A percentile compares a stretch with the other conserved stretches of the same genome.
phyloP scores from a whole-genome alignment of 768 basidiomycete genomes.

The Flagelloscypha sp. region DNA sequence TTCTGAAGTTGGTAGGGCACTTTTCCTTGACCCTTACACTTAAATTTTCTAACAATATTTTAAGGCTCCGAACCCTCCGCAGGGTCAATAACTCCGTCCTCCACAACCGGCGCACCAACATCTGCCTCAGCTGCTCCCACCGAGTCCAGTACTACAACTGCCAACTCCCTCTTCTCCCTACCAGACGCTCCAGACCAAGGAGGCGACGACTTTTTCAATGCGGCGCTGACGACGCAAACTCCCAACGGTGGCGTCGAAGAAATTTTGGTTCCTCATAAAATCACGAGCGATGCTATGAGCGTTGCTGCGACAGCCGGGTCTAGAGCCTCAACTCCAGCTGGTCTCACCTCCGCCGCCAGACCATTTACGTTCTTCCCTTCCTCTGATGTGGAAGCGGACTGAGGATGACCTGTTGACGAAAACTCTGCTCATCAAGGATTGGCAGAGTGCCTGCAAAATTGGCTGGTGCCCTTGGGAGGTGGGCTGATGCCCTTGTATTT shows the following conservation, averaged over 20 bases:
- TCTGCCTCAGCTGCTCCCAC: slow-evolving; percentile 50
- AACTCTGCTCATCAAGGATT: slow-evolving; percentile 94
- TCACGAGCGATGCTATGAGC: slow-evolving; percentile 76
- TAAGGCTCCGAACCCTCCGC: no score
- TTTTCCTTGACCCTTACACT: no score
- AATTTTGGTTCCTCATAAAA: slow-evolving; percentile 69
- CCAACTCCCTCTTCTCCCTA: slow-evolving; percentile 75
- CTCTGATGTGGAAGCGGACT: slow-evolving; percentile 82
- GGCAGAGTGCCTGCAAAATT: slow-evolving; percentile 82
- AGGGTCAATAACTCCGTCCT: no score
- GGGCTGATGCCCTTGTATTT: slow-evolving; percentile 90
- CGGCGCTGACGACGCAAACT: slow-evolving; percentile 52
- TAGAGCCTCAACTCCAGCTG: slow-evolving; percentile 72
- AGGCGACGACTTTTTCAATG: slow-evolving; percentile 90
- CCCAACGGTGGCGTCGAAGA: slow-evolving; percentile 28
- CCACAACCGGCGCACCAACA: slow-evolving; percentile 53
- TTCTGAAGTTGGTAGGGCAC: slow-evolving; percentile 72
- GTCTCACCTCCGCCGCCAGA: slow-evolving; percentile 65
- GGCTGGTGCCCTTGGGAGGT: slow-evolving; percentile 88
- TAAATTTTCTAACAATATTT: no score
- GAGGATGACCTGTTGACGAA: slow-evolving; percentile 86
- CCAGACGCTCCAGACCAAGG: no score
- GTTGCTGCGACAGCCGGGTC: slow-evolving; percentile 96
- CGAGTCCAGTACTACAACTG: slow-evolving; percentile 78
- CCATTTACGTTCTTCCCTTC: slow-evolving; percentile 87